Conservation (phyloP, 306 rosid genomes). For the Ziziphus jujuba region DNA sequence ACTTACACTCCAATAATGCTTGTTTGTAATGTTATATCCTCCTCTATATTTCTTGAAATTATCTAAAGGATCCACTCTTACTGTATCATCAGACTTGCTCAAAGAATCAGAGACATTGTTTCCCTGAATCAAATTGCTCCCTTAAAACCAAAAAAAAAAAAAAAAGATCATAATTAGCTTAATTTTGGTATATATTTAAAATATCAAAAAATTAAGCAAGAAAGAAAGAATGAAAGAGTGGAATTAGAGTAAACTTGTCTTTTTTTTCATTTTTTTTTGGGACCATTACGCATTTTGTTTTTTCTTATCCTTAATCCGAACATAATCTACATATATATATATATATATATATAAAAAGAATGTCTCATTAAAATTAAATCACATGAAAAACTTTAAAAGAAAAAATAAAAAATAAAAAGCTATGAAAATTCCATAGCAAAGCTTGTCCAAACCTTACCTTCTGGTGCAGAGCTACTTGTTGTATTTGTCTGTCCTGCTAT, state of each 20-base stretch:
- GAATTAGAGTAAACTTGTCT: no score
- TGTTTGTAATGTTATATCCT: conserved; percentile 64
- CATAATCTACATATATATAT: no score
- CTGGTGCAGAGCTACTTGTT: conserved; percentile 4
- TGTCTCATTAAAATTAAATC: no score
- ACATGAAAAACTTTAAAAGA: background rate
- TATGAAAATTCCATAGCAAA: background rate
- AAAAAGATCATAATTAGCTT: background rate
- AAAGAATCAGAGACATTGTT: conserved; percentile 32
- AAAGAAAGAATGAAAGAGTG: background rate
- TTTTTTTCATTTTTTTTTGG: no score
- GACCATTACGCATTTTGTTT: no score
- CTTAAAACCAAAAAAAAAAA: conserved; percentile 16
- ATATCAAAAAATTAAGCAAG: background rate
- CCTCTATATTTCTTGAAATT: conserved; percentile 61
- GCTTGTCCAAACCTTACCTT: conserved; percentile 41
- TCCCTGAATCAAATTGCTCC: conserved; percentile 27
- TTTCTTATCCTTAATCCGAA: no score
- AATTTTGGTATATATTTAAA: background rate
- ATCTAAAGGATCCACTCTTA: conserved; percentile 63
- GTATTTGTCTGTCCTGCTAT: conserved; percentile 27
- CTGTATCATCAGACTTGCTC: conserved; percentile 33
- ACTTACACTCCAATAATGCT: conserved; percentile 80
- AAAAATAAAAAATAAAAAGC: background rate
- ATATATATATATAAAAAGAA: no score